These are phyloP conservation scores for Yamadazyma blattariae DNA, from an alignment of 1,139 yeast species.

Conservation along the genomic window DNA sequence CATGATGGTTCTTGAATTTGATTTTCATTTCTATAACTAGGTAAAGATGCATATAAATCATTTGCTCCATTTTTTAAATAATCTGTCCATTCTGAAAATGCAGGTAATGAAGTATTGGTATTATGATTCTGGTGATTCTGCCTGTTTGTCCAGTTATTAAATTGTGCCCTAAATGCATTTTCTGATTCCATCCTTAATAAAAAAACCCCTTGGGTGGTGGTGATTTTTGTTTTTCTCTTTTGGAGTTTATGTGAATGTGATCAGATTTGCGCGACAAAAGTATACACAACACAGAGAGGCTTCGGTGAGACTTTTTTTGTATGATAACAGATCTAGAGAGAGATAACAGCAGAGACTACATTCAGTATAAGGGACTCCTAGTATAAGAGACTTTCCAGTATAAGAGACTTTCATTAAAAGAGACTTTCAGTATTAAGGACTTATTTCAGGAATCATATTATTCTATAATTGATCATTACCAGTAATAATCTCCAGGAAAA, in stretches of 20 bases:
- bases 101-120: constrained; percentile 19
- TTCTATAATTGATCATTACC: constrained; percentile 9
- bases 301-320: no score
- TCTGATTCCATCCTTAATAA: constrained; percentile 47
- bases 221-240: background rate
- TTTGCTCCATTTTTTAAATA: constrained; percentile 43
- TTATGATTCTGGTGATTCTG: constrained; percentile 6
- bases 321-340: no score
- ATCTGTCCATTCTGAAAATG: constrained; percentile 45
- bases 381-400: no score
- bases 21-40: constrained; percentile 28
- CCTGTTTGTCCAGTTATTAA: constrained; percentile 38
- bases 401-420: no score
- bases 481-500: constrained; percentile 17
- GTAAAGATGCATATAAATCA: constrained; percentile 39
- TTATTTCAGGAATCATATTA: no score
- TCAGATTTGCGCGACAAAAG: no score
- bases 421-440: no score
- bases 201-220: constrained; percentile 13
- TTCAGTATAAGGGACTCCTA: no score
- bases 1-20: constrained; percentile 46
- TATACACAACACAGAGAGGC: no score
- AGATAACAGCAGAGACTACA: no score
- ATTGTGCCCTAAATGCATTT: constrained; percentile 40
- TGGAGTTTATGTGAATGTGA: no score